These are phyloP conservation scores for Exophiala dermatitidis DNA, from an alignment of 2,329 filamentous ascomycete genomes.

Conservation along the genomic window DNA sequence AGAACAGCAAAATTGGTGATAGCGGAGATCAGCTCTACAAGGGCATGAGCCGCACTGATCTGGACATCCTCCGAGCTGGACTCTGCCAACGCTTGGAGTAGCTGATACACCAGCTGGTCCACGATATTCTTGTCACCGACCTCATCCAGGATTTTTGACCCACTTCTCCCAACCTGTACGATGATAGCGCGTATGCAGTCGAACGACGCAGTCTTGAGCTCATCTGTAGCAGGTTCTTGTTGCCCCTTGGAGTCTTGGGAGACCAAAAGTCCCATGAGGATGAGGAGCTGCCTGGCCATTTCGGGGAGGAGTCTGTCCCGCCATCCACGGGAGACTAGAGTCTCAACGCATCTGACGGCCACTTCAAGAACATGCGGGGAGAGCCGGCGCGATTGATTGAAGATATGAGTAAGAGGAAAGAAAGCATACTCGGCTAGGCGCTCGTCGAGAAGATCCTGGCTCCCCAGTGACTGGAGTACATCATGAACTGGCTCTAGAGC, in stretches of 20 bases:
- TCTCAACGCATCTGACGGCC: slow-evolving; percentile 64
- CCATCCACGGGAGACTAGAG: slow-evolving; percentile 76
- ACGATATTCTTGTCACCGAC: slow-evolving; percentile 64
- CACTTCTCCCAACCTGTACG: slow-evolving; percentile 46
- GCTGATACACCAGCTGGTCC: slow-evolving; percentile 72
- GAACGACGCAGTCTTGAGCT: slow-evolving; percentile 66
- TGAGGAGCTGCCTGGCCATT: slow-evolving; percentile 74
- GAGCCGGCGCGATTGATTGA: slow-evolving; percentile 66
- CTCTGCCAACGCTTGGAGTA: slow-evolving; percentile 65
- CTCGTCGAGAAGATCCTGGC: slow-evolving; percentile 54
- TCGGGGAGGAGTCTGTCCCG: slow-evolving; percentile 60
- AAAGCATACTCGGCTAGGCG: slow-evolving; percentile 92
- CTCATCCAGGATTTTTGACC: slow-evolving; percentile 39
- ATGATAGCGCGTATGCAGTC: slow-evolving; percentile 58
- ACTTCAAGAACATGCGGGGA: slow-evolving; percentile 65
- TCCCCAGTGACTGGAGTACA: slow-evolving; percentile 36
- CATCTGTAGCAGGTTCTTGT: slow-evolving; percentile 50
- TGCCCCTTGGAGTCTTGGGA: slow-evolving; percentile 59
- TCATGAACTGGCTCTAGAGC: slow-evolving; percentile 41
- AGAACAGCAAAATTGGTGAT: slow-evolving; percentile 67
- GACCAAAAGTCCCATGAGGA: slow-evolving; percentile 73
- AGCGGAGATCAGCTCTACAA: slow-evolving; percentile 55
- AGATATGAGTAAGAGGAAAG: slow-evolving; percentile 81
- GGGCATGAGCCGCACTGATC: slow-evolving; percentile 57
- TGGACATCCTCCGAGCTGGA: slow-evolving; percentile 62